These are phyloP conservation scores for Leccinum pachyderme DNA, from an alignment of 1,284 basidiomycete species.

Conservation along the genomic window DNA sequence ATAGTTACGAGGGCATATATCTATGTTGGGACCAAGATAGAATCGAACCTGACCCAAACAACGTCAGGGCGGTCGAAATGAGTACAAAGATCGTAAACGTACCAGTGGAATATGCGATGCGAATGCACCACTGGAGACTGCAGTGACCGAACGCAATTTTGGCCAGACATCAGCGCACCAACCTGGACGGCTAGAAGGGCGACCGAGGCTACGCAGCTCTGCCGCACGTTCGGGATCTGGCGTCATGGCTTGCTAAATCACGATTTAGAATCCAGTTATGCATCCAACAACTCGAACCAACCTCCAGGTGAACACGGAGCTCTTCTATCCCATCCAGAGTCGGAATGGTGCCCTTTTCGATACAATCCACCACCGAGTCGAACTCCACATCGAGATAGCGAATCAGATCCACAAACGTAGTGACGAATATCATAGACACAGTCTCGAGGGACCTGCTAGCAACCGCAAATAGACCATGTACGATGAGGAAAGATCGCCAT, in stretches of 20 bases:
- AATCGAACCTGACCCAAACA: conserved; percentile 3
- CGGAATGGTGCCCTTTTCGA: conserved; percentile 12
- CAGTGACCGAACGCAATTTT: not conserved
- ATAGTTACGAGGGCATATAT: conserved; percentile 3
- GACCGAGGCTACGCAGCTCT: conserved; percentile 19
- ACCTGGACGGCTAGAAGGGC: conserved; percentile 11
- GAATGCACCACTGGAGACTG: not conserved
- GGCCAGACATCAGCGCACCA: not conserved
- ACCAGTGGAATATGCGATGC: conserved; percentile 1
- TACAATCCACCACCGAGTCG: conserved; percentile 12
- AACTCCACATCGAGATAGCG: conserved; percentile 18
- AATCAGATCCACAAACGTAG: conserved; percentile 17
- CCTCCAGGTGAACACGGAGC: conserved; percentile 13
- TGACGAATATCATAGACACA: conserved; percentile 5
- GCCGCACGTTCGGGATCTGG: conserved; percentile 20
- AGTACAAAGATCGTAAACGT: not conserved
- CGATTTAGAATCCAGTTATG: not conserved
- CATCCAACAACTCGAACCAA: not conserved
- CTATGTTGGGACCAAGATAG: conserved; percentile 9
- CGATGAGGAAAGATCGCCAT: not conserved
- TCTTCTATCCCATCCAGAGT: conserved; percentile 7
- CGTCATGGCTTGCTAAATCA: conserved; percentile 6
- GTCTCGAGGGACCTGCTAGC: not conserved
- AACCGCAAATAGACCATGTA: not conserved
- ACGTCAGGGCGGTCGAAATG: not conserved